Base-by-base conservation (phyloP, 1,139 yeast species). In the Wickerhamomyces sp. region DNA sequence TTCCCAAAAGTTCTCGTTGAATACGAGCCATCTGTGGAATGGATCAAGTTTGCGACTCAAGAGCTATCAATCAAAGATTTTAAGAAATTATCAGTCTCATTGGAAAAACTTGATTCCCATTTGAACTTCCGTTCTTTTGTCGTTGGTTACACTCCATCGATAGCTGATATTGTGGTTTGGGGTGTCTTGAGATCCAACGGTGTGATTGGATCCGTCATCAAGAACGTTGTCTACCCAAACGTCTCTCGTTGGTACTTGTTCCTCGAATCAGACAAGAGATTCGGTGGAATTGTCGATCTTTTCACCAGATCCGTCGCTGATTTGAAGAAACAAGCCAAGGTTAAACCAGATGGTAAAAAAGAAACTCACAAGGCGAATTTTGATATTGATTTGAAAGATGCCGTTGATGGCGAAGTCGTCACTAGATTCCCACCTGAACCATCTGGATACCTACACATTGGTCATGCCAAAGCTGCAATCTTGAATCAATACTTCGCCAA, bases 391-490 rank as follows among this genome's bases (percentile, higher is more conserved):
- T 75, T 91, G 47, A 84, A 85, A 40, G 94, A 79, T 56, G 98
- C 97, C 40, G 78, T 75, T 54, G 78, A 83, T 45, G 98, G 98
- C 45, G 70, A 88, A 62, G 97, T 91, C 39, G 97, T 91, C 38
- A 91, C 97, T 36, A 84, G 98, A 68, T 91, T 91, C 78, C 97
- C 97, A 49, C 69, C 69, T 36, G 83, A 76, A 61, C 83, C 83
- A 36, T 84, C 94, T 66, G 97, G 97, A 69, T 89, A 87, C 64
- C 73, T 91, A 61, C 91, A 82, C 75, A 91, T 81, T 65, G 97
- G 98, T 52, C 98, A 91, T 59, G 96, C 95, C 45, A 91, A 91
- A 66, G 97, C 97, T 38, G 97, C 97, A 36, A 71, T 91, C 43
- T 74, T 91, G 57, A 91, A 91, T 69, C 93, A 89, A 66, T 89